These are phyloP conservation scores for Chamaecyparis obtusa DNA, from an alignment of 75 land plant genomes.

Conservation along the genomic window DNA sequence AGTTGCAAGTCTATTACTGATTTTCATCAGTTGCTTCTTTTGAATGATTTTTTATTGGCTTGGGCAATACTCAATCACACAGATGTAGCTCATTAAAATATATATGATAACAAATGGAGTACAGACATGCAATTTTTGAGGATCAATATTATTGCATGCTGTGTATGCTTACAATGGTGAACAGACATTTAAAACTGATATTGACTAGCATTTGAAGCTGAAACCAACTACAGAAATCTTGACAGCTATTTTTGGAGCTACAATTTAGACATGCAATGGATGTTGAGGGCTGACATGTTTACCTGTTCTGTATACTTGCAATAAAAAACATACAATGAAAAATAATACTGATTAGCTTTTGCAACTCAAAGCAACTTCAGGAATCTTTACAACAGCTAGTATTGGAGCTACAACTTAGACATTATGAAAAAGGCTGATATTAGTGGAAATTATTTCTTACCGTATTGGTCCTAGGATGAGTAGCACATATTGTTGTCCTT, in stretches of 20 bases:
- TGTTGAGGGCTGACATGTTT: background rate
- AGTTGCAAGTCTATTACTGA: background rate
- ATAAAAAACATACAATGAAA: background rate
- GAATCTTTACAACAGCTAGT: background rate
- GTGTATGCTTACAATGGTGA: background rate
- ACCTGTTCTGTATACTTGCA: constrained; percentile 6
- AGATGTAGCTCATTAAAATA: background rate
- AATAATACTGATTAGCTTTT: background rate
- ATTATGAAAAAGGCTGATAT: background rate
- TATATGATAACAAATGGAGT: background rate
- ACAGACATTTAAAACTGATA: background rate
- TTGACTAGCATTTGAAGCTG: background rate
- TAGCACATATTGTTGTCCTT: background rate
- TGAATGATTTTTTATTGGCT: background rate
- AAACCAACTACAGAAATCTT: background rate
- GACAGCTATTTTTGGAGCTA: background rate
- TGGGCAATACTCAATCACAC: background rate
- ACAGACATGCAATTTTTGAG: background rate
- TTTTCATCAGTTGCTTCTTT: background rate
- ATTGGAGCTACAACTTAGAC: background rate
- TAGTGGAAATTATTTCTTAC: background rate
- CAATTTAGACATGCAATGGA: no score
- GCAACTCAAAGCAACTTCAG: background rate
- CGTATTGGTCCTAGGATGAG: background rate
- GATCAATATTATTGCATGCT: background rate